A percentile compares a stretch with the other conserved stretches of the same genome.
Evolutionary conservation across 2,329 filamentous ascomycete genomes (phyloP).

Genomic region (Penicillium sp.): DNA sequence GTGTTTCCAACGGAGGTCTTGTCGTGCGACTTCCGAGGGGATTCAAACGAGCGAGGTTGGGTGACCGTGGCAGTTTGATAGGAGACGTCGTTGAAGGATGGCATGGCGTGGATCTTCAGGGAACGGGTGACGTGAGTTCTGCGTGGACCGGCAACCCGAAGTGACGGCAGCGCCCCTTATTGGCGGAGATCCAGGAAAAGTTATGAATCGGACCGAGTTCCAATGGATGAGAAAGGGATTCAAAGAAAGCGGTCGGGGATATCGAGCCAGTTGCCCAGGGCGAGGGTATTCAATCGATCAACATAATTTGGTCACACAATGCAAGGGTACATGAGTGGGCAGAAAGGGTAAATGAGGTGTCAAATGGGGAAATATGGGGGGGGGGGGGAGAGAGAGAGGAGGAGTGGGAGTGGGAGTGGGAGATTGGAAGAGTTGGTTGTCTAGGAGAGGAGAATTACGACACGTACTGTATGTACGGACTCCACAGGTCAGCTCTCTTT

Average conservation of each 20-base stretch:
- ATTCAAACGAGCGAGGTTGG: slow-evolving; percentile 42
- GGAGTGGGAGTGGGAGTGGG: slow-evolving; percentile 1
- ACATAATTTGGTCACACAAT: slow-evolving; percentile 15
- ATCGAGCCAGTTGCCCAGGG: slow-evolving; percentile 3
- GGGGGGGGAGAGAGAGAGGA: not conserved
- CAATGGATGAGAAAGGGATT: slow-evolving; percentile 6
- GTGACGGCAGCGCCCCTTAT: slow-evolving; percentile 24
- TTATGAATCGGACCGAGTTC: slow-evolving; percentile 22
- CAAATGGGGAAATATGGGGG: slow-evolving; percentile 10
- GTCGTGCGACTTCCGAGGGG: slow-evolving; percentile 45
- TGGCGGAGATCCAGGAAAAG: slow-evolving; percentile 17
- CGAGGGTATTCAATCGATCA: slow-evolving; percentile 15
- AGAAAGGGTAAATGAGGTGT: slow-evolving; percentile 7
- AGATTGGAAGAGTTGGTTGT: slow-evolving; percentile 5
- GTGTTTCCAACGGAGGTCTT: slow-evolving; percentile 47
- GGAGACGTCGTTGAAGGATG: slow-evolving; percentile 39
- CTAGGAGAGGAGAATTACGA: slow-evolving; percentile 12
- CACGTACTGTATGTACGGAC: slow-evolving; percentile 1
- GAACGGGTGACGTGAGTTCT: slow-evolving; percentile 33
- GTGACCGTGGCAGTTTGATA: slow-evolving; percentile 37
- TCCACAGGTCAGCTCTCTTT: not conserved
- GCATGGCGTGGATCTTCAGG: slow-evolving; percentile 32
- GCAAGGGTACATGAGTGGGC: not conserved
- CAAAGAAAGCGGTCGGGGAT: slow-evolving; percentile 16
- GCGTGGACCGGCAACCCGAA: slow-evolving; percentile 30